These are phyloP conservation scores for Craterostigma plantagineum DNA, from an alignment of 257 asterid genomes.

Conservation along the genomic window DNA sequence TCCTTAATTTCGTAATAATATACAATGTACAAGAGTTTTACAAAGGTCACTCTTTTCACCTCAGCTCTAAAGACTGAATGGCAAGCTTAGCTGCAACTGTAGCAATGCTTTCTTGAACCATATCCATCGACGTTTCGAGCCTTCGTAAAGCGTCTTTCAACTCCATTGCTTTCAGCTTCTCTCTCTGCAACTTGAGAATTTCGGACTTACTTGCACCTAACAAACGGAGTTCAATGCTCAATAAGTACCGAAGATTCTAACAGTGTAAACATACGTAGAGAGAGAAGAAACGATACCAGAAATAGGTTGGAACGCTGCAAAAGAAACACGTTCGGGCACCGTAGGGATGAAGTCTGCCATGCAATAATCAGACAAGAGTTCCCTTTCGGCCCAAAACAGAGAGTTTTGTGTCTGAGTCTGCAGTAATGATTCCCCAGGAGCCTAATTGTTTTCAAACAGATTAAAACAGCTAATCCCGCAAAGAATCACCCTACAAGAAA, in stretches of 20 bases:
- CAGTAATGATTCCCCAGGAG: conserved; percentile 42
- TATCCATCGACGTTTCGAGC: conserved; percentile 23
- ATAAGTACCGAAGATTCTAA: too few relatives aligned
- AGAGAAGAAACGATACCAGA: conserved; percentile 22
- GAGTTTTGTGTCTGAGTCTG: conserved; percentile 54
- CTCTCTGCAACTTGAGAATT: conserved; percentile 33
- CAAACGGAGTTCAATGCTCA: background rate
- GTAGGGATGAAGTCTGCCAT: conserved; percentile 33
- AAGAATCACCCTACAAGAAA: background rate
- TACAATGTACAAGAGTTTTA: too few relatives aligned
- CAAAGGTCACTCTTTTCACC: too few relatives aligned
- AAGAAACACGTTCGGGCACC: conserved; percentile 49
- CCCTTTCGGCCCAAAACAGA: conserved; percentile 58
- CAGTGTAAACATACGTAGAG: too few relatives aligned
- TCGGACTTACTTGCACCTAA: conserved; percentile 41
- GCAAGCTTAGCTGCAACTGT: conserved; percentile 73
- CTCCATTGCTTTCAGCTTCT: conserved; percentile 52
- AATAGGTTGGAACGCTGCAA: conserved; percentile 57
- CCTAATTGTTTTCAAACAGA: conserved; percentile 18
- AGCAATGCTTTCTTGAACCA: conserved; percentile 29
- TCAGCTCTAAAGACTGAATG: conserved; percentile 41
- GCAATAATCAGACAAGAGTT: conserved; percentile 19
- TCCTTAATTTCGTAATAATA: too few relatives aligned
- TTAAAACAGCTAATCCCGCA: background rate
- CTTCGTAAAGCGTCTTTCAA: conserved; percentile 43